A percentile compares a stretch with the other conserved stretches of the same genome.
Conservation (phyloP, 2,329 filamentous ascomycete species). For the Xylaria sp. region DNA sequence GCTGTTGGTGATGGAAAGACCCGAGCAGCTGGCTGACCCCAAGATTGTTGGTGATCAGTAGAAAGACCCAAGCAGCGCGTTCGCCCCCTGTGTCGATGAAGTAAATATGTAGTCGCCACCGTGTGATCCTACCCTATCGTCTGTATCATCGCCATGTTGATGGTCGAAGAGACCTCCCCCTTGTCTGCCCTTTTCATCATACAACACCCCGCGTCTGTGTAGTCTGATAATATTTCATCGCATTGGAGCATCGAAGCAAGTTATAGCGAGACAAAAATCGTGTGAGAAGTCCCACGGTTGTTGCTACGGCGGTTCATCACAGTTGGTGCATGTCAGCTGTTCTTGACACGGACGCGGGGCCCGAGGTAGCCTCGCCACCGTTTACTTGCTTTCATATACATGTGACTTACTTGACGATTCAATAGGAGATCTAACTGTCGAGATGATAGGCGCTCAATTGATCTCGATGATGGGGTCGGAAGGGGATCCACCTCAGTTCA, state of each 20-base stretch:
- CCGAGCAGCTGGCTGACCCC: slow-evolving; percentile 17
- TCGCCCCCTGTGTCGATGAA: slow-evolving; percentile 17
- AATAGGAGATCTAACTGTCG: neutral
- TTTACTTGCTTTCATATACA: slow-evolving; percentile 5
- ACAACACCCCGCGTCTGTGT: slow-evolving; percentile 24
- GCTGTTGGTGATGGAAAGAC: slow-evolving; percentile 17
- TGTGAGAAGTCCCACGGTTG: slow-evolving; percentile 6
- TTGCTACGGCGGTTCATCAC: slow-evolving; percentile 13
- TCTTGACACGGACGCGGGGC: slow-evolving; percentile 13
- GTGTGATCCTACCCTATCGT: neutral
- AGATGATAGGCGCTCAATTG: slow-evolving; percentile 11
- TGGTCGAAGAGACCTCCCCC: neutral
- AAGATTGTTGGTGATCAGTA: slow-evolving; percentile 16
- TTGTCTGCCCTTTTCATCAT: slow-evolving; percentile 6
- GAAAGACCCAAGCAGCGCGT: slow-evolving; percentile 16
- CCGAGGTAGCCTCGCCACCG: slow-evolving; percentile 11
- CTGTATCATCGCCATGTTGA: neutral
- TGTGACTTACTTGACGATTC: slow-evolving; percentile 16
- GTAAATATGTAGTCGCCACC: slow-evolving; percentile 11
- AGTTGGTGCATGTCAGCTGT: neutral
- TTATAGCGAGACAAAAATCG: neutral
- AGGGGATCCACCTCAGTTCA: slow-evolving; percentile 8
- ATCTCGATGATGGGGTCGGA: slow-evolving; percentile 12
- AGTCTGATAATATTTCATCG: too few relatives aligned
- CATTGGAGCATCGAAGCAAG: neutral